phyloP scores from a whole-genome alignment of 495 filamentous ascomycete species.

The Venustampulla echinocandica region DNA sequence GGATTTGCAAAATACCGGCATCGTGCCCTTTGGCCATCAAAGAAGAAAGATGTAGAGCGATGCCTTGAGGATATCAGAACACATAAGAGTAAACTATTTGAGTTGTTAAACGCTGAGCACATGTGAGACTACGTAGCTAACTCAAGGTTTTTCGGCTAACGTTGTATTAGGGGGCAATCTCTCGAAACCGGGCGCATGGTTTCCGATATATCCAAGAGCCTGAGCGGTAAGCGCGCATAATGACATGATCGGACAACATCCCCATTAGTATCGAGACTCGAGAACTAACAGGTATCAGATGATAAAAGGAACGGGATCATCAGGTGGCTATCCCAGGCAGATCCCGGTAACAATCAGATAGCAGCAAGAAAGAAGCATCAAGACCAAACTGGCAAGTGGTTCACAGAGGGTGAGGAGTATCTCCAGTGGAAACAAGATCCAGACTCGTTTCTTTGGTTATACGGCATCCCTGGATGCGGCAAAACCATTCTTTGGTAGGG shows the following conservation, averaged over 20 bases:
- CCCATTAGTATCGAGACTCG: neutral
- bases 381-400: neutral
- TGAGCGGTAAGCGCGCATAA: neutral
- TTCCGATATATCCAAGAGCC: neutral
- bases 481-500: neutral
- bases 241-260: neutral
- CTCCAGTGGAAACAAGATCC: neutral
- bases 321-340: neutral
- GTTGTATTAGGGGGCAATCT: too few relatives aligned
- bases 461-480: neutral
- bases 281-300: too few relatives aligned
- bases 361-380: neutral
- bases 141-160: neutral
- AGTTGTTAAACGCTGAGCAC: neutral
- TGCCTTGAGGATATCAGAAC: neutral
- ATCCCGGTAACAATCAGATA: neutral
- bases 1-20: neutral
- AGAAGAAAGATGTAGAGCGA: neutral
- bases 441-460: neutral
- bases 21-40: neutral
- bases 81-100: neutral
- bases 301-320: neutral
- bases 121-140: neutral
- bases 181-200: too few relatives aligned
- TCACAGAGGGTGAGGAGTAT: neutral